Evolutionary conservation across 306 rosid species (phyloP).

Genomic region (Leucaena leucocephala): DNA sequence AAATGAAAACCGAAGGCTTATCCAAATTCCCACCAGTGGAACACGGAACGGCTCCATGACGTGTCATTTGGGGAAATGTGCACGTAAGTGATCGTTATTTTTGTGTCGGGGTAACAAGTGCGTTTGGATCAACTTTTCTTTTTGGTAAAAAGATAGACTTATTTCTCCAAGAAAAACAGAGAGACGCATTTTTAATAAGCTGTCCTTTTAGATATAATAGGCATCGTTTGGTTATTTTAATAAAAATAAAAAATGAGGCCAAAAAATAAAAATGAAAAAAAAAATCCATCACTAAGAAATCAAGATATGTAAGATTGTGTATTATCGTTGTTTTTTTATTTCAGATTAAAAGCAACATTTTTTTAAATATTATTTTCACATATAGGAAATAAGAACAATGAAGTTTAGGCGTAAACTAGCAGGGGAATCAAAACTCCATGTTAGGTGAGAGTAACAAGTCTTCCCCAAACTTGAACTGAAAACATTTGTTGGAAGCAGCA

Average conservation of each 20-base stretch:
- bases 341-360: too few species aligned
- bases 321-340: too few species aligned
- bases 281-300: neutral
- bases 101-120: too few species aligned
- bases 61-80: neutral
- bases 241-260: neutral
- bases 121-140: neutral
- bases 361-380: too few species aligned
- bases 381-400: too few species aligned
- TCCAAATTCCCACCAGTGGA: neutral
- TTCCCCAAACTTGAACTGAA: too few species aligned
- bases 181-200: neutral
- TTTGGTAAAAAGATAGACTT: neutral
- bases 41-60: conserved; percentile 13
- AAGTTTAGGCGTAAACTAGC: too few species aligned
- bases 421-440: too few species aligned
- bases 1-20: neutral
- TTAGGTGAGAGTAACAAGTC: too few species aligned
- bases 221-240: neutral
- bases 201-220: neutral
- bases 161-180: neutral
- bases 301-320: neutral
- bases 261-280: too few species aligned
- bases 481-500: too few species aligned
- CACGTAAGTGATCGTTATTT: neutral